A percentile compares a stretch with the other conserved stretches of the same genome.
Evolutionary conservation across 129 eudicot genomes (phyloP).

Genomic region (Erigeron canadensis): DNA sequence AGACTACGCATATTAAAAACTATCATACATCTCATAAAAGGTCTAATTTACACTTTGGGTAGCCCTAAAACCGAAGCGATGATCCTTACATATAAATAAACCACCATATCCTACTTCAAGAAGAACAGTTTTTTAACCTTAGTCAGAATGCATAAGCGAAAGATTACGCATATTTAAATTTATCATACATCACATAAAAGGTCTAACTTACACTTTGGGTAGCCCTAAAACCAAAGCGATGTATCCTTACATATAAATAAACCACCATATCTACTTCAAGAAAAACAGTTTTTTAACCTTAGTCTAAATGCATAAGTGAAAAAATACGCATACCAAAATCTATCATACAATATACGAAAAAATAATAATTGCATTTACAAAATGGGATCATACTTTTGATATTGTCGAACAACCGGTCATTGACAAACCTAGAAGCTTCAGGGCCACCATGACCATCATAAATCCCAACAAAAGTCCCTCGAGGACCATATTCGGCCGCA

Average conservation of each 20-base stretch:
- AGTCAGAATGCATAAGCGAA: neutral
- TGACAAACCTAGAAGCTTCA: constrained; percentile 27
- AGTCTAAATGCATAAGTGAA: neutral
- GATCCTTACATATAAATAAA: neutral
- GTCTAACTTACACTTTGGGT: neutral
- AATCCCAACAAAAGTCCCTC: constrained; percentile 76
- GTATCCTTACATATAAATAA: neutral
- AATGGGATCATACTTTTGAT: constrained; percentile 17
- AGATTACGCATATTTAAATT: neutral
- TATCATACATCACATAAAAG: neutral
- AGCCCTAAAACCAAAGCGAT: neutral
- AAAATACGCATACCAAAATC: neutral
- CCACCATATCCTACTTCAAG: neutral
- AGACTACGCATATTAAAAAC: neutral
- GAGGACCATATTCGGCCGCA: constrained; percentile 47
- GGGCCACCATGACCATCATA: constrained; percentile 46
- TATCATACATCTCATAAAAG: neutral
- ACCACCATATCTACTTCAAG: neutral
- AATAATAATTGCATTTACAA: neutral
- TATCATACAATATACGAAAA: neutral
- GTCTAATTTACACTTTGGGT: neutral
- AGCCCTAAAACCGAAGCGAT: neutral
- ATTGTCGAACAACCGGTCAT: constrained; percentile 16
- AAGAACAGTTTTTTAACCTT: neutral
- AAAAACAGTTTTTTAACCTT: neutral